Base-by-base conservation (phyloP, 164 flowering plant genomes). In the Aristolochia fimbriata region DNA sequence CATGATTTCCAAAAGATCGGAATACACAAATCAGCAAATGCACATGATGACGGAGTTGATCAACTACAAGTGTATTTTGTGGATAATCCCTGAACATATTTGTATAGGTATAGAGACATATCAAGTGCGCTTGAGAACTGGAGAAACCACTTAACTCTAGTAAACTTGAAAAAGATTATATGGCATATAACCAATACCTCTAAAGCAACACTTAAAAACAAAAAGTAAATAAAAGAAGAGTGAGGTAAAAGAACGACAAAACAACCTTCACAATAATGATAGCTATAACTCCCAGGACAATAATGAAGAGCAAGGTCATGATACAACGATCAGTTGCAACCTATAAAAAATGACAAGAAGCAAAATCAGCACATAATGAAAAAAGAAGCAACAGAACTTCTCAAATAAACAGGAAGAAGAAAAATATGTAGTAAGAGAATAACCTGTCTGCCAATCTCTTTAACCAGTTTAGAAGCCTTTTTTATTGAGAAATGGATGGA, bases 301-400 rank as follows among this genome's bases (percentile, higher is more conserved):
- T 80, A 49, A 91, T 68, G 75, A 86, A 78, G 55, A 91, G 93
- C 56, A 91, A 51, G 49, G 75, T 83, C 93, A 91, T 84, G 60
- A 91, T 87, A 70, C 97, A 91, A 63, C 65, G 69, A 71, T 91
- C 97, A 71, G 97, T 91, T 51, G 97, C 97, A 80, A 91, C 87
- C 97, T 90, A 67, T 33, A 21, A 68, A 51, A 22, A 30, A 63
- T 10, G 46, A 30, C 21, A 17, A 53, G 49, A 4, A 46, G 15
- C 12, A n/a, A 33, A 61, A 10, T 52, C 56, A 52, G 27, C 56
- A 52, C 27, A 30, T 1, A 12, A 12, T 5, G 22, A 30, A 20
- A 54, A 15, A 31, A 59, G 20, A 25, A 3, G 43, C 15, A 24
- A 15, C 43, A n/a, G 11, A 37, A 37, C 43, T 37, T 49, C 14